A percentile compares a stretch with the other conserved stretches of the same genome.
Conservation (phyloP, 441 rosid species). For the Melastoma candidum region DNA sequence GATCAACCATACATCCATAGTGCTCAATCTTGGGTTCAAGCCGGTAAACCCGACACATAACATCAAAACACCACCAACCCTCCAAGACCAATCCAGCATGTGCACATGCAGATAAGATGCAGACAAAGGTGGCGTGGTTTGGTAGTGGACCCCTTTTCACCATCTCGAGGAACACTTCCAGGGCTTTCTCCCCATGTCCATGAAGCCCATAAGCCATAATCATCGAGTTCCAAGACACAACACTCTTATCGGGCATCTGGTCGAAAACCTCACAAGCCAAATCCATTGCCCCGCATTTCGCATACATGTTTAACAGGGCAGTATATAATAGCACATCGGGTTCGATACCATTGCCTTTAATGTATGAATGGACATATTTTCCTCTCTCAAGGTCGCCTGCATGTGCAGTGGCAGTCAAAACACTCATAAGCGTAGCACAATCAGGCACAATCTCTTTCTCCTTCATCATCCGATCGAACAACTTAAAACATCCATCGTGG, state of each 20-base stretch:
- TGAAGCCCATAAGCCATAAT: constrained; percentile 14
- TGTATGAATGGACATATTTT: constrained; percentile 22
- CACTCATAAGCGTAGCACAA: constrained; percentile 34
- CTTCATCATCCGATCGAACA: constrained; percentile 24
- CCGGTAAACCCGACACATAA: constrained; percentile 10
- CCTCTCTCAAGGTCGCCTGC: constrained; percentile 30
- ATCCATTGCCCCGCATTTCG: constrained; percentile 13
- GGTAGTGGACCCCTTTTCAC: constrained; percentile 7
- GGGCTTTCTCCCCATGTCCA: constrained; percentile 19
- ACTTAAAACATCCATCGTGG: constrained; percentile 21
- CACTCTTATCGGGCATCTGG: constrained; percentile 15
- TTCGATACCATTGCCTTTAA: constrained; percentile 16
- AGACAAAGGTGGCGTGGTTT: constrained; percentile 19
- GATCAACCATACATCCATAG: constrained; percentile 24
- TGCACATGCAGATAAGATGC: constrained; percentile 15
- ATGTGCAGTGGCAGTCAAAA: constrained; percentile 35
- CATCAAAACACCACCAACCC: constrained; percentile 12
- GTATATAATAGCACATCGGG: constrained; percentile 28
- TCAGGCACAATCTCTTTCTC: constrained; percentile 27
- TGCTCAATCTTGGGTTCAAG: constrained; percentile 18
- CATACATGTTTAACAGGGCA: constrained; percentile 33
- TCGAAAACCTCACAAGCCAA: constrained; percentile 12
- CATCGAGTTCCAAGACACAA: constrained; percentile 21
- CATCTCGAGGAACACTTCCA: constrained; percentile 13
- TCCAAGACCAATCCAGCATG: constrained; percentile 16